A percentile compares a stretch with the other conserved stretches of the same genome.
Evolutionary conservation across 352 stramenopile species (phyloP).

Genomic region (Globisporangium emineosum): DNA sequence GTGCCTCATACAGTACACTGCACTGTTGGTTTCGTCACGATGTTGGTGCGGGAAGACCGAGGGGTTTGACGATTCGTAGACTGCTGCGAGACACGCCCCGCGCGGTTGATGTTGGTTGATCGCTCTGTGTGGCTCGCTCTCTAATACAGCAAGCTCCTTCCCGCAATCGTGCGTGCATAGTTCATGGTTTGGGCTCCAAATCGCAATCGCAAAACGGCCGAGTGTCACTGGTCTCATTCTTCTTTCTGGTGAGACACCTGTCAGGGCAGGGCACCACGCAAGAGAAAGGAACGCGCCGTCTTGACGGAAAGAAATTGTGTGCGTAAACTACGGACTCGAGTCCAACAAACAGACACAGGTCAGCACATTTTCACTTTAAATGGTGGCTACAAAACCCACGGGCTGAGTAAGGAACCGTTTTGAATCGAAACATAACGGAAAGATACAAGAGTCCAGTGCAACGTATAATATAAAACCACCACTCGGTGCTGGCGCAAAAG

Average conservation of each 20-base stretch:
- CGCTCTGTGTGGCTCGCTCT: too few relatives aligned
- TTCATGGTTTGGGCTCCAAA: too few relatives aligned
- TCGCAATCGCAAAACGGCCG: conserved; percentile 2
- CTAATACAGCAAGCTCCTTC: too few relatives aligned
- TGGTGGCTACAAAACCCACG: background rate
- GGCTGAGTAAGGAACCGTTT: background rate
- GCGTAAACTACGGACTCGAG: background rate
- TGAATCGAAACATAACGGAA: background rate
- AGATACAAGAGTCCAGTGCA: conserved; percentile 9
- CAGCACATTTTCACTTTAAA: background rate
- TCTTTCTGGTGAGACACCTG: conserved; percentile 10
- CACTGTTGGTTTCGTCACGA: too few relatives aligned
- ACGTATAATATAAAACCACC: too few relatives aligned
- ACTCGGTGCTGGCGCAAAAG: too few relatives aligned
- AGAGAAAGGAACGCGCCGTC: conserved; percentile 8
- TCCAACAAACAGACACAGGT: background rate
- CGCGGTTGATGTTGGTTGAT: too few relatives aligned
- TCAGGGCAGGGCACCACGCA: background rate
- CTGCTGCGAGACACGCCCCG: too few relatives aligned
- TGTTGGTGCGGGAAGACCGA: too few relatives aligned
- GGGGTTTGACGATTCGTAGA: too few relatives aligned
- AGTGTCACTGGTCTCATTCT: conserved; percentile 9
- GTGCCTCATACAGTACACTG: too few relatives aligned
- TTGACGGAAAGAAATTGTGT: background rate
- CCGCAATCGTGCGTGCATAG: too few relatives aligned